Base-by-base conservation (phyloP, 441 rosid genomes). In the Hura crepitans region DNA sequence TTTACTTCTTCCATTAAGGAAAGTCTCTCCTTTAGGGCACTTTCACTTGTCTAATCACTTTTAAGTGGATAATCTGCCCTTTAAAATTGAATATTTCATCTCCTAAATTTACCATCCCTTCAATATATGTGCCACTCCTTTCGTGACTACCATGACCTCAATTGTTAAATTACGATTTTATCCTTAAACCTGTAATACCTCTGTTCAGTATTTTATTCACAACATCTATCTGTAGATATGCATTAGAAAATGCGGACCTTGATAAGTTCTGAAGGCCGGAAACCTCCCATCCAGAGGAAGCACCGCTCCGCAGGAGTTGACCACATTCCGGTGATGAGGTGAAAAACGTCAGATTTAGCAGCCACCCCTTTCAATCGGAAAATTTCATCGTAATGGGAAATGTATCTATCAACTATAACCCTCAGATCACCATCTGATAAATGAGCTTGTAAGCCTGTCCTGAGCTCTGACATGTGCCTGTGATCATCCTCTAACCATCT, bases 221-320 rank as follows among this genome's bases (percentile, higher is more conserved):
- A n/a, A n/a, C n/a, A n/a, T n/a, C n/a, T n/a, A n/a, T n/a, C n/a
- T n/a, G n/a, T n/a, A n/a, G n/a, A n/a, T n/a, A n/a, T n/a, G 22
- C 46, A 54, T 10, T 35, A 20, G 22, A n/a, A 47, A 55, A 10
- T 30, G n/a, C 72, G 53, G 62, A 92, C 99, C 98, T 91, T 95
- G 82, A 95, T 88, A 75, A 95, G 85, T 62, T 92, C 97, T 6
- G 98, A 95, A 4, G 99, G 99, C 30, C 97, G 85, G 54, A 91
- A 95, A 47, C 97, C 99, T 6, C 98, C 99, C 84, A 95, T 78
- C 99, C 99, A 95, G 80, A 91, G 81, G 86, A 92, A 95, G 79
- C 99, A 95, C 28, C 99, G 85, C 62, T 95, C 99, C 0, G 95
- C 96, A 15, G 98, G 96, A 46, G 98, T 84, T 73, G 82, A 87